Conservation (phyloP, 768 basidiomycete genomes). For the Pleurotus djamor region DNA sequence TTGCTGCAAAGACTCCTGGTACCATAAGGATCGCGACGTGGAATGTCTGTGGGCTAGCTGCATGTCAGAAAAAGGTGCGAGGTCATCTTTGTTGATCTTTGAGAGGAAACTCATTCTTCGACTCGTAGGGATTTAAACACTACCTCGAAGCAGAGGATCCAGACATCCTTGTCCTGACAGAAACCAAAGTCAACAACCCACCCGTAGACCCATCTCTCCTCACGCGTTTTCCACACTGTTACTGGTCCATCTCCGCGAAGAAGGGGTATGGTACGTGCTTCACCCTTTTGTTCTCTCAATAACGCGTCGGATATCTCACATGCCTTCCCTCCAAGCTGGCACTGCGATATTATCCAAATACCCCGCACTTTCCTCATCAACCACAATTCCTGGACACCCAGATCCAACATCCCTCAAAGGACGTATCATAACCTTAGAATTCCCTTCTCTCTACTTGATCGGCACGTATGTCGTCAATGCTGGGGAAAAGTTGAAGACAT, state of each 20-base stretch:
- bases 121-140: conserved; percentile 65
- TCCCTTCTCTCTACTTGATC: conserved; percentile 62
- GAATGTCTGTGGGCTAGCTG: conserved; percentile 80
- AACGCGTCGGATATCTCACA: neutral
- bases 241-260: conserved; percentile 78
- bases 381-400: conserved; percentile 74
- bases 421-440: conserved; percentile 82
- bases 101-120: neutral
- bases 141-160: conserved; percentile 88
- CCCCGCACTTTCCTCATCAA: conserved; percentile 64
- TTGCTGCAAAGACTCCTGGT: conserved; percentile 46
- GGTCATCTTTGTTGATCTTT: too few relatives aligned
- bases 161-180: conserved; percentile 80
- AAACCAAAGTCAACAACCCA: conserved; percentile 81
- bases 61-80: conserved; percentile 74
- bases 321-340: conserved; percentile 52
- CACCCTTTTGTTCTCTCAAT: neutral
- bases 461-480: conserved; percentile 88
- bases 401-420: conserved; percentile 65
- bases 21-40: conserved; percentile 63
- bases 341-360: conserved; percentile 79
- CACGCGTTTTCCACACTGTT: conserved; percentile 63
- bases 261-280: conserved; percentile 69
- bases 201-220: conserved; percentile 60
- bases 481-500: conserved; percentile 73